Conservation (phyloP, 768 basidiomycete species). For the Boletus patriciae region DNA sequence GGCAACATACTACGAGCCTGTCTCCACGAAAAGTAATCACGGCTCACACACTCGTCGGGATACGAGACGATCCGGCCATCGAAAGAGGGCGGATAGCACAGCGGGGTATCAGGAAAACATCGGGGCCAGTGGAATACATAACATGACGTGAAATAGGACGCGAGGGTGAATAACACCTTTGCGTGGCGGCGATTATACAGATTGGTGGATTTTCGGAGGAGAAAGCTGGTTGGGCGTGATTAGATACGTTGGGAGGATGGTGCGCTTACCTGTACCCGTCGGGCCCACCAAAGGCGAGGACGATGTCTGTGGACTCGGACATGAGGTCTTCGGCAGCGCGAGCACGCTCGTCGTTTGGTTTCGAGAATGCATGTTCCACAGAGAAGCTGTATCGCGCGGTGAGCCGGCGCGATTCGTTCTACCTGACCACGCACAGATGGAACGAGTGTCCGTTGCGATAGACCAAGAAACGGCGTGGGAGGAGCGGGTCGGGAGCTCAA, state of each 20-base stretch:
- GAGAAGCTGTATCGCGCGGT: constrained; percentile 61
- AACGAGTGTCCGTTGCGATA: constrained; percentile 90
- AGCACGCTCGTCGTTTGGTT: constrained; percentile 90
- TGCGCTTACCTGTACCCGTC: constrained; percentile 87
- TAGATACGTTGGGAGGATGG: background rate
- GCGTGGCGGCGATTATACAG: constrained; percentile 85
- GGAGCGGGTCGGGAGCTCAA: constrained; percentile 86
- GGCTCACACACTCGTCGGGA: constrained; percentile 65
- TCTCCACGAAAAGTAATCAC: constrained; percentile 95
- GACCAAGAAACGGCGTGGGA: constrained; percentile 82
- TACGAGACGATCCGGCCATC: constrained; percentile 88
- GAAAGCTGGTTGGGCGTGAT: constrained; percentile 57
- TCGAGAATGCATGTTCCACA: constrained; percentile 74
- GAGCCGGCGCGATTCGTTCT: background rate
- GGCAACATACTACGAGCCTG: constrained; percentile 84
- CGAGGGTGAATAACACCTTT: constrained; percentile 82
- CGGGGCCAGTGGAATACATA: constrained; percentile 85
- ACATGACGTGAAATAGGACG: constrained; percentile 86
- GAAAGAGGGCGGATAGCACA: constrained; percentile 87
- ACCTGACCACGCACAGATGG: constrained; percentile 62
- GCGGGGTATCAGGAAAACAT: constrained; percentile 70
- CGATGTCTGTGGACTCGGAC: constrained; percentile 78
- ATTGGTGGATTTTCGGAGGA: constrained; percentile 70
- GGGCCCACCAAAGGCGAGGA: constrained; percentile 91
- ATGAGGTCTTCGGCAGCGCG: constrained; percentile 79